Percentiles rank a stretch among this genome's conserved stretches.
Evolutionary conservation across 164 flowering plant species (phyloP).

Genomic region (Magnolia officinalis): DNA sequence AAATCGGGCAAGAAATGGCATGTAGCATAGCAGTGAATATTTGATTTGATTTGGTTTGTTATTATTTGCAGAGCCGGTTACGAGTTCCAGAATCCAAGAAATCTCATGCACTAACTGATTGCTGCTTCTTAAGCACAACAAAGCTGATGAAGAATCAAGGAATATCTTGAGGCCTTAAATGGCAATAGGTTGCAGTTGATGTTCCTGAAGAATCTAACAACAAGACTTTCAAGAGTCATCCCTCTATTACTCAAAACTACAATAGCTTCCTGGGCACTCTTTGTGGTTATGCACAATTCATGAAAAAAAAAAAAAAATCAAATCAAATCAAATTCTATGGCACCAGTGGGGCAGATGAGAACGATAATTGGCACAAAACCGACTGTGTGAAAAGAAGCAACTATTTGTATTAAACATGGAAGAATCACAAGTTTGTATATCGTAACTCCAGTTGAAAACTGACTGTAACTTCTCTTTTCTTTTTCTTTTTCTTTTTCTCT

Average conservation of each 20-base stretch:
- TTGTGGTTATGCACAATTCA: background rate
- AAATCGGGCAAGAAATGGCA: background rate
- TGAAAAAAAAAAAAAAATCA: background rate
- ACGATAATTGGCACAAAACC: background rate
- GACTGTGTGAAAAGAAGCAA: background rate
- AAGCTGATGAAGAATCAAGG: no score
- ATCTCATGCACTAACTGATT: no score
- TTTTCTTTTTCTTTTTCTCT: no score
- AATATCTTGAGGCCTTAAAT: no score
- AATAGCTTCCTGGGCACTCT: background rate
- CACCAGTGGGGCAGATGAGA: background rate
- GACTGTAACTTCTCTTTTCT: background rate
- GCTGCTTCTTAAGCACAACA: no score
- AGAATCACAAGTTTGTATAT: background rate
- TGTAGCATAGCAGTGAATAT: background rate
- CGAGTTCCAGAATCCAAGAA: background rate
- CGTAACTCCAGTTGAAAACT: background rate
- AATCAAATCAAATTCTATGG: background rate
- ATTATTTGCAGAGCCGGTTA: background rate
- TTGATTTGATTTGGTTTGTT: no score
- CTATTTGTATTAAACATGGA: background rate
- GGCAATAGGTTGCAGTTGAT: background rate
- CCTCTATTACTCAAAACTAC: background rate
- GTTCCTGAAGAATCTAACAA: background rate
- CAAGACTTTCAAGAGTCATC: background rate